phyloP scores from a whole-genome alignment of 2,329 filamentous ascomycete genomes.

The Colletotrichum chlorophyti region DNA sequence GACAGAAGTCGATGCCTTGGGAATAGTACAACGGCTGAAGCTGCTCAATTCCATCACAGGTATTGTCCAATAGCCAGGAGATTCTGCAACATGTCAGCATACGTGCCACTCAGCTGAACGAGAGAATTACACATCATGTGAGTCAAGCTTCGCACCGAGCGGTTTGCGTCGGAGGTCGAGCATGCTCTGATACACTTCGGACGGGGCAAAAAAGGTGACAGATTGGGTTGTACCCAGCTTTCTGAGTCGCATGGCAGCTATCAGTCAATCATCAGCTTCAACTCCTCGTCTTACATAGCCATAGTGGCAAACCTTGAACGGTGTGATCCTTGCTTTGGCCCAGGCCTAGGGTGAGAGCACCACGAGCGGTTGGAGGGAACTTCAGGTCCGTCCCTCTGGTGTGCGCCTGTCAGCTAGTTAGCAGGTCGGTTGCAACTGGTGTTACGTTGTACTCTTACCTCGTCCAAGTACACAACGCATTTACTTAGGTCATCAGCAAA shows the following conservation, averaged over 20 bases:
- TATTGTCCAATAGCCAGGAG: slow-evolving; percentile 69
- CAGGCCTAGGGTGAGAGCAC: slow-evolving; percentile 62
- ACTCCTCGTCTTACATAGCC: rapidly evolving
- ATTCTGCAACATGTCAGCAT: slow-evolving; percentile 8
- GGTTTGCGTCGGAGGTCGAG: slow-evolving; percentile 49
- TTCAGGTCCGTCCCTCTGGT: slow-evolving; percentile 67
- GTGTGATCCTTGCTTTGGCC: slow-evolving; percentile 66
- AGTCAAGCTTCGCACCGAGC: slow-evolving; percentile 41
- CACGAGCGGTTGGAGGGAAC: slow-evolving; percentile 52
- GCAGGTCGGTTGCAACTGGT: background rate
- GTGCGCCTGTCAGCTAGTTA: slow-evolving; percentile 48
- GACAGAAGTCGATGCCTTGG: slow-evolving; percentile 68
- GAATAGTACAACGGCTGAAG: slow-evolving; percentile 63
- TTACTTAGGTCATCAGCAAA: slow-evolving; percentile 58
- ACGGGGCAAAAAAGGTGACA: slow-evolving; percentile 61
- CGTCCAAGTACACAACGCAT: slow-evolving; percentile 66
- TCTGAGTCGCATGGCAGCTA: slow-evolving; percentile 70
- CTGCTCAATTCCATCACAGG: slow-evolving; percentile 65
- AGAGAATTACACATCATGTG: slow-evolving; percentile 50
- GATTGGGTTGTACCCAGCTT: slow-evolving; percentile 63
- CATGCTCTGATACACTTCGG: slow-evolving; percentile 69
- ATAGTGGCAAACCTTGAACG: slow-evolving; percentile 57
- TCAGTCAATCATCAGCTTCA: background rate
- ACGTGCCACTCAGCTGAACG: no score
- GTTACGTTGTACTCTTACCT: slow-evolving; percentile 37